These are phyloP conservation scores for Talaromyces marneffei DNA, from an alignment of 2,329 filamentous ascomycete genomes.

Conservation along the genomic window DNA sequence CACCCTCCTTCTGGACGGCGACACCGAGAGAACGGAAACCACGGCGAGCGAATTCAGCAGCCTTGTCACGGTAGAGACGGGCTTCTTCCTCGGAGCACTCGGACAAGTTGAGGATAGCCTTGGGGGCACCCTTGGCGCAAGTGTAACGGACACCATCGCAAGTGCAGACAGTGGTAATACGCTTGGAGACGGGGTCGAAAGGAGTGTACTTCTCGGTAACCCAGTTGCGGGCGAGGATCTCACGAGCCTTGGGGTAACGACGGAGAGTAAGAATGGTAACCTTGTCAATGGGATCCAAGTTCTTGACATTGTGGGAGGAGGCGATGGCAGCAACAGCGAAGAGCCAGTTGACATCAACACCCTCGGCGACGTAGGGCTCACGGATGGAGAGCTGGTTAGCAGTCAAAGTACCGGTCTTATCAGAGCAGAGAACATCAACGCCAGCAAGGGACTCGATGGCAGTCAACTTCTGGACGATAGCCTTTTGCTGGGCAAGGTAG, in stretches of 20 bases:
- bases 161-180: conserved; percentile 61
- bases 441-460: conserved; percentile 65
- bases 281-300: conserved; percentile 68
- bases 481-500: conserved; percentile 66
- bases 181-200: conserved; percentile 67
- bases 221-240: conserved; percentile 65
- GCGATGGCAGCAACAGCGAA: conserved; percentile 68
- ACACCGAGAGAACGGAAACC: conserved; percentile 71
- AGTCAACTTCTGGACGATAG: conserved; percentile 68
- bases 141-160: conserved; percentile 61
- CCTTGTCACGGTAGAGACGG: conserved; percentile 61
- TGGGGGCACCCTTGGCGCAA: conserved; percentile 67
- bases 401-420: conserved; percentile 65
- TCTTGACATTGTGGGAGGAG: conserved; percentile 68
- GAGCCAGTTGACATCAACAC: conserved; percentile 71
- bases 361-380: conserved; percentile 66
- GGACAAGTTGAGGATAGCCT: conserved; percentile 61
- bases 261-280: conserved; percentile 66
- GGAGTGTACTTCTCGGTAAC: conserved; percentile 62
- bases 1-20: conserved; percentile 65
- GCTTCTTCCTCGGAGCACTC: conserved; percentile 58
- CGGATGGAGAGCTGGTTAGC: conserved; percentile 59
- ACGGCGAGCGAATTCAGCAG: conserved; percentile 64
- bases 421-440: conserved; percentile 68
- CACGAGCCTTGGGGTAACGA: conserved; percentile 64